Conservation (phyloP, 441 rosid genomes). For the Croton setiger region DNA sequence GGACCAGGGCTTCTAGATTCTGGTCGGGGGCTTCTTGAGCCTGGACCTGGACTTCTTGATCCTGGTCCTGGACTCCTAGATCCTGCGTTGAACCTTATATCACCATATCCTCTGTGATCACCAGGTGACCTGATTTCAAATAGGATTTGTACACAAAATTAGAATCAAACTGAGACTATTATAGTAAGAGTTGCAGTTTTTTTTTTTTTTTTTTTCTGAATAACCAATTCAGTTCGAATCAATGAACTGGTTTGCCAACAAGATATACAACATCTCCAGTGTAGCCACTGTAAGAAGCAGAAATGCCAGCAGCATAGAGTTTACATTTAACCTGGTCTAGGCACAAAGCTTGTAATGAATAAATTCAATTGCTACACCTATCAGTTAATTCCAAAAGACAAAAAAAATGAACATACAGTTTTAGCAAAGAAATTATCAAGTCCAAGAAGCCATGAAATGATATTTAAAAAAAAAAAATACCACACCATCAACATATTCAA, state of each 20-base stretch:
- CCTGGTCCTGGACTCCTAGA: constrained; percentile 28
- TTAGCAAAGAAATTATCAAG: neutral
- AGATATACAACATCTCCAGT: constrained; percentile 1
- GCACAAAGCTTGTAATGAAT: neutral
- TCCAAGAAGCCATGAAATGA: neutral
- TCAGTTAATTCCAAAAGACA: neutral
- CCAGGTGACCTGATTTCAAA: constrained; percentile 27
- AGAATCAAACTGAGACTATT: constrained; percentile 6
- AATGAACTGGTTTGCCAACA: neutral
- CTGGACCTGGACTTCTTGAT: constrained; percentile 29
- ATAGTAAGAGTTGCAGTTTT: neutral
- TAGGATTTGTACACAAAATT: constrained; percentile 8
- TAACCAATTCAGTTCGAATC: neutral
- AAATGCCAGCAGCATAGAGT: neutral
- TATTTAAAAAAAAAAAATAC: neutral
- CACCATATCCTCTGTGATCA: constrained; percentile 48
- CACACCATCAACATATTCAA: neutral
- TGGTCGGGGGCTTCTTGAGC: constrained; percentile 29
- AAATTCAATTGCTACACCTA: neutral
- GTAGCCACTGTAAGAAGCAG: constrained; percentile 1
- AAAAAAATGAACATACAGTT: neutral
- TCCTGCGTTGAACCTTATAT: constrained; percentile 35
- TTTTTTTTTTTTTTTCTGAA: neutral
- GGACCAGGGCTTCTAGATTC: constrained; percentile 56
- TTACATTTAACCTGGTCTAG: neutral